Base-by-base conservation (phyloP, 257 asterid species). In the Gynochthodes officinalis region DNA sequence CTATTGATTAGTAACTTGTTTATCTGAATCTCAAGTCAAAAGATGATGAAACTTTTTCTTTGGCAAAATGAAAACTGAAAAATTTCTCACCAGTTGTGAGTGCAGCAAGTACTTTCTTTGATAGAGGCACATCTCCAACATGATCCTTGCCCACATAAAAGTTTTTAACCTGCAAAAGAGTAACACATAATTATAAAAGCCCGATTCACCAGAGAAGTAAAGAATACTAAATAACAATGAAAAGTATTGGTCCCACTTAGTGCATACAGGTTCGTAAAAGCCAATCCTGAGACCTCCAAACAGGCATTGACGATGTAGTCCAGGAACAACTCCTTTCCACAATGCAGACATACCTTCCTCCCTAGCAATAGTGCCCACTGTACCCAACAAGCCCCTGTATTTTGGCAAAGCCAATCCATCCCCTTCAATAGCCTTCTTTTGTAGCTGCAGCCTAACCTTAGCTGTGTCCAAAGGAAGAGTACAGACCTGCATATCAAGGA, bases 311-410 rank as follows among this genome's bases (percentile, higher is more conserved):
- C 99, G 95, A 75, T 95, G 99, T 55, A 95, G 81, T 46, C 99
- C 99, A 0, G 99, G 99, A 11, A 95, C 97, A 65, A 95, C 86
- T 59, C 99, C 99, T 77, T 95, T 95, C 99, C 99, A 95, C 7
- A 95, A 73, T 7, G 99, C 75, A 70, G 89, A 59, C 44, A 89
- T 42, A 67, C 99, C 99, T 85, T 95, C 99, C 83, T 95, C 99
- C 72, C 84, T 90, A 4, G 98, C 99, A 80, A 95, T 90, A 75
- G 98, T 95, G 53, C 96, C 97, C 62, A 95, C 98, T 0, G 99
- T 95, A 64, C 99, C 99, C 69, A 95, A 75, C 82, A 95, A 78
- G 52, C 99, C 99, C 84, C 83, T 86, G 74, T 95, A 95, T 72
- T 92, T 95, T 4, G 97, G 98, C 76, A 87, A 82, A 81, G 86